phyloP scores from a whole-genome alignment of 2,329 filamentous ascomycete species.

The Byssothecium circinans region DNA sequence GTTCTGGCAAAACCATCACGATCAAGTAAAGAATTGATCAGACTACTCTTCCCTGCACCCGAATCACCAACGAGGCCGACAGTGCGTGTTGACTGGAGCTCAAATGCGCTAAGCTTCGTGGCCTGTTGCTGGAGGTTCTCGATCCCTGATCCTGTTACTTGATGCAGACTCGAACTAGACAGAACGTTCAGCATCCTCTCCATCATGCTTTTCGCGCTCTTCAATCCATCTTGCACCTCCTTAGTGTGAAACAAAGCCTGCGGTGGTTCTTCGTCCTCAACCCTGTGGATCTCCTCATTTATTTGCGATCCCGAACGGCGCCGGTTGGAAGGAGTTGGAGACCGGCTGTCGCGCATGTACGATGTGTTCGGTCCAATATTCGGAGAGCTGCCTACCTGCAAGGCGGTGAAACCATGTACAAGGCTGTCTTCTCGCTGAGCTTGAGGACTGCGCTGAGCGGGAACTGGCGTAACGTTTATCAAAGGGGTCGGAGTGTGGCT shows the following conservation, averaged over 20 bases:
- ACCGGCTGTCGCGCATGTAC: slow-evolving; percentile 4
- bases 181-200: slow-evolving; percentile 36
- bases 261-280: slow-evolving; percentile 22
- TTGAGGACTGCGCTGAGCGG: neutral
- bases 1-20: slow-evolving; percentile 44
- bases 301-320: slow-evolving; percentile 18
- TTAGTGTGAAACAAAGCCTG: slow-evolving; percentile 6
- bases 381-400: neutral
- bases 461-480: slow-evolving; percentile 11
- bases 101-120: slow-evolving; percentile 39
- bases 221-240: slow-evolving; percentile 16
- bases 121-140: slow-evolving; percentile 39
- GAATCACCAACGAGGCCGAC: slow-evolving; percentile 55
- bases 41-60: slow-evolving; percentile 55
- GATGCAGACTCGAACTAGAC: slow-evolving; percentile 39
- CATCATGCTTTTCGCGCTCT: slow-evolving; percentile 40
- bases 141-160: slow-evolving; percentile 47
- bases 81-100: slow-evolving; percentile 44
- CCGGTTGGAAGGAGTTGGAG: slow-evolving; percentile 17
- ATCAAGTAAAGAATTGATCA: slow-evolving; percentile 55
- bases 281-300: slow-evolving; percentile 8
- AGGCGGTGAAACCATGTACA: neutral
- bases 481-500: slow-evolving; percentile 11
- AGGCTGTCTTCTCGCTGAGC: slow-evolving; percentile 5
- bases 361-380: slow-evolving; percentile 1